A percentile compares a stretch with the other conserved stretches of the same genome.
These are phyloP conservation scores for Phytophthora lateralis DNA, from an alignment of 352 stramenopile genomes.

Conservation along the genomic window DNA sequence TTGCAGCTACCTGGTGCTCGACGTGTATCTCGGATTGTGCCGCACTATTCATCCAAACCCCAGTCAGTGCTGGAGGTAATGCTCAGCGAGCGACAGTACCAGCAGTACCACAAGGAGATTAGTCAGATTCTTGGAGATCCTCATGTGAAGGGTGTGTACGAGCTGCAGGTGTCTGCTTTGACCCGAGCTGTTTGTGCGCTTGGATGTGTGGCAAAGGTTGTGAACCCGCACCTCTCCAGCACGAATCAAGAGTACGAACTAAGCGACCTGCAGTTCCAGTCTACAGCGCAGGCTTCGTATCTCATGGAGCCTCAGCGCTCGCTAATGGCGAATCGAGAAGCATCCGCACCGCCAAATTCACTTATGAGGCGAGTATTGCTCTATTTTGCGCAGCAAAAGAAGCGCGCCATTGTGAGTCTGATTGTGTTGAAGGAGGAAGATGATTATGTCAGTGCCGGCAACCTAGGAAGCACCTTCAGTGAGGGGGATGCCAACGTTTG, in stretches of 20 bases:
- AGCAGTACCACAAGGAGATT: constrained; percentile 78
- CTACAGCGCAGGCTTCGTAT: constrained; percentile 67
- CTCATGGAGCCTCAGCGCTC: constrained; percentile 46
- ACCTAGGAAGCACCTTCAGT: constrained; percentile 13
- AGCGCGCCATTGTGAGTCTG: constrained; percentile 60
- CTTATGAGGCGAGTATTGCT: constrained; percentile 64
- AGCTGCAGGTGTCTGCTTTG: constrained; percentile 91
- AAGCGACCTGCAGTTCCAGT: constrained; percentile 76
- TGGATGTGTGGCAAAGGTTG: constrained; percentile 84
- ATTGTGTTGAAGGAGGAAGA: constrained; percentile 52
- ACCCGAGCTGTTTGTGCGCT: constrained; percentile 92
- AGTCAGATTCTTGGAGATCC: constrained; percentile 82
- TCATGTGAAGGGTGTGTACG: constrained; percentile 91
- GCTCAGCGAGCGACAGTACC: constrained; percentile 76
- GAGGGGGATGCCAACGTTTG: constrained; percentile 62
- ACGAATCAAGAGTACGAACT: constrained; percentile 64
- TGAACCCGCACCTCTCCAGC: constrained; percentile 51
- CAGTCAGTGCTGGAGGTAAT: constrained; percentile 69
- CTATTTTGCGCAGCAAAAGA: constrained; percentile 77
- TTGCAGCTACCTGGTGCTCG: constrained; percentile 57
- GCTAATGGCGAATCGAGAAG: constrained; percentile 4
- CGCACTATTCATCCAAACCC: constrained; percentile 58
- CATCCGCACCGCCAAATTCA: constrained; percentile 15
- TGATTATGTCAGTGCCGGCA: constrained; percentile 19
- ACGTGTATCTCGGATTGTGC: constrained; percentile 60